Base-by-base conservation (phyloP, 345 rosid species). In the Iberis pinnata region DNA sequence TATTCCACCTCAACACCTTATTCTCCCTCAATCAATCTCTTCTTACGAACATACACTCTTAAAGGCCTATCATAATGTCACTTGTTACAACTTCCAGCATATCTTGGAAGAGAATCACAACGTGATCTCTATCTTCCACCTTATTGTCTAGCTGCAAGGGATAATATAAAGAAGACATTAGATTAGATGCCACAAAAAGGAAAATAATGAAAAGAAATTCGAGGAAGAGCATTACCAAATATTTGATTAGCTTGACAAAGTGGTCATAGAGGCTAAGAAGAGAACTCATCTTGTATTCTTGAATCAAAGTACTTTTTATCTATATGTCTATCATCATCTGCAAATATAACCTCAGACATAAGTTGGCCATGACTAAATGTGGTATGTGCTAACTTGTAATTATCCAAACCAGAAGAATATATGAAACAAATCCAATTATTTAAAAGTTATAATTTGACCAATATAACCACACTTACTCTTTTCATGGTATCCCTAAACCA, bases 11-110 rank as follows among this genome's bases (percentile, higher is more conserved):
- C n/a, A n/a, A n/a, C n/a, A n/a, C n/a, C n/a, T n/a, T n/a, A n/a
- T n/a, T n/a, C n/a, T n/a, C n/a, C n/a, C n/a, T n/a, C n/a, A n/a
- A n/a, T n/a, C n/a, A n/a, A n/a, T n/a, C n/a, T n/a, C n/a, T n/a
- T n/a, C n/a, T n/a, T n/a, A n/a, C n/a, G n/a, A n/a, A n/a, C n/a
- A n/a, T n/a, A n/a, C n/a, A n/a, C n/a, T n/a, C n/a, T n/a, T n/a
- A n/a, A n/a, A n/a, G n/a, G n/a, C n/a, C n/a, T n/a, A 67, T 54
- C 84, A 85, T 84, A 63, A 92, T 88, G 67, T 92, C 99, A 65
- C 86, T 69, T 55, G 90, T 80, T 44, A 81, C 94, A 68, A 82
- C 95, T 75, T 92, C 99, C 75, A 77, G 79, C 99, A 92, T 92
- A 71, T 92, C 95, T 78, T 85, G 99, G 75, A 92, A 92, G 55